Base-by-base conservation (phyloP, 2,329 filamentous ascomycete species). In the Epichloe gansuensis region DNA sequence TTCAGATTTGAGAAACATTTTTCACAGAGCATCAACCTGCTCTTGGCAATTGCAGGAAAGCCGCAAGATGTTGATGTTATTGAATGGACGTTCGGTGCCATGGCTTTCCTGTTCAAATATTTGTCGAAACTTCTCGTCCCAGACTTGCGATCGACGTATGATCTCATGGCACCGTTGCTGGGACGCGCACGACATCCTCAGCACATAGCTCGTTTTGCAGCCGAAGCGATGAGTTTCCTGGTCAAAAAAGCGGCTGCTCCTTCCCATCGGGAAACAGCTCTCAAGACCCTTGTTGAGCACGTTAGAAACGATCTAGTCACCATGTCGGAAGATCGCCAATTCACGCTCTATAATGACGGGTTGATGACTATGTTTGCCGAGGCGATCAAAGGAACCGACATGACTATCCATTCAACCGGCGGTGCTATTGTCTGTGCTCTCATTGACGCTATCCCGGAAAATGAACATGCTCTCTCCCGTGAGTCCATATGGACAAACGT, bases 21-120 rank as follows among this genome's bases (percentile, higher is more conserved):
- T 65, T 77, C 81, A 45, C 77, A 79, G 49, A 82, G 86, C 27
- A 80, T 98, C 53, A 78, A 75, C 51, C 73, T 94, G 51, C 81
- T 98, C 51, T 80, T 87, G 40, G 80, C 81, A 15, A 78, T 97
- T 57, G 90, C 89, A 11, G 83, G 83, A 51, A 85, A 81, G 60
- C 81, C 87, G 50, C 77, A 86, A 52, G 85, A 87, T 62, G 83
- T 87, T 27, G 87, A 90, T 56, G 89, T 94, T n/a, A 87, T 97
- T 49, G 93, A 98, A 70, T 97, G 91, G 90, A 91, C 88, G 49
- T 98, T 98, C 69, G 89, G 85, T 12, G 90, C 88, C 59, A 74
- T 98, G 52, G 89, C 93, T 45, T 98, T 94, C 75, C 75, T 97
- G 41, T 96, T 98, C 78, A 98, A 98, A 65, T 97, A 97, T 63